Evolutionary conservation across 108 stramenopile species (phyloP), one percentile per base, ranked within the genome.

Genomic region (Conticribra guillardii): DNA sequence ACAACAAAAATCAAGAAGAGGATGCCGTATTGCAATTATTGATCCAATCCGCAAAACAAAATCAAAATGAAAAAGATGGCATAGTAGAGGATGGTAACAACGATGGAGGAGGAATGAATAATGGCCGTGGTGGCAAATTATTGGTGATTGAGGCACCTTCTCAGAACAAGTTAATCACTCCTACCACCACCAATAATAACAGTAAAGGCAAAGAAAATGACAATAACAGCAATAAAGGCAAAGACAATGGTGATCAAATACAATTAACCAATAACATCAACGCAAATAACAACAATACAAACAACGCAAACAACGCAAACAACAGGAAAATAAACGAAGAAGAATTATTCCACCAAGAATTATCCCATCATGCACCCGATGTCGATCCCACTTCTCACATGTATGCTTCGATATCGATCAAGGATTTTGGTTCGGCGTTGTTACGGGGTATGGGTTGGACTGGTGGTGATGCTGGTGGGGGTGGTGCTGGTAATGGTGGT

Each of bases 391-490:
- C 76, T 4, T 86, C 85, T 5, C 69, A 89, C 17, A 82, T 71
- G 0, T 96, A 94, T 67, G 73, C 74, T 27, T 49, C 70, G 24
- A 85, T 94, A 27, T 80, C 90, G 27, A 91, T 96, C 55, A 37
- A 61, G n/a, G 90, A 96, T 49, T 96, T 96, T 80, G 95, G 95
- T 24, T 85, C 88, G 4, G 95, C 95, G 21, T 57, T 96, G 81
- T 63, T 96, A 34, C 82, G 95, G 16, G 95, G 95, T 2, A 96
- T 96, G 95, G 95, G 95, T 18, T 96, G 95, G 95, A 87, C 60
- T 2, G 89, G 88, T 23, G 71, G 61, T 31, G 60, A 67, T n/a
- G n/a, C n/a, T n/a, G n/a, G n/a, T n/a, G n/a, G n/a, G n/a, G n/a
- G n/a, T n/a, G n/a, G n/a, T n/a, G n/a, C n/a, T n/a, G n/a, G n/a